Percentiles rank a stretch among this genome's conserved stretches.
Conservation (phyloP, 2,329 filamentous ascomycete genomes). For the Talaromyces sp. region DNA sequence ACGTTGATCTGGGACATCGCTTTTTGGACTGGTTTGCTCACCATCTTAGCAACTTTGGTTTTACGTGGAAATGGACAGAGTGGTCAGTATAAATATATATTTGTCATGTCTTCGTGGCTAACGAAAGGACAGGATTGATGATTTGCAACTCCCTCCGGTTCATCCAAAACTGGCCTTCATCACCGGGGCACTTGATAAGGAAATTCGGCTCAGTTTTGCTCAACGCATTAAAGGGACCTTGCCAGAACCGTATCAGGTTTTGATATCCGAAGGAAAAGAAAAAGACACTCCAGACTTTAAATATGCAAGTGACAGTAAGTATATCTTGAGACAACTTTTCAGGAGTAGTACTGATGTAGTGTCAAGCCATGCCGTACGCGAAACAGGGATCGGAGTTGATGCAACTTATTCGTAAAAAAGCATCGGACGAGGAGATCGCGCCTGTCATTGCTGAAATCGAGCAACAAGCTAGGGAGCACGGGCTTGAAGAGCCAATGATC, state of each 20-base stretch:
- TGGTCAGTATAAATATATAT: slow-evolving; percentile 54
- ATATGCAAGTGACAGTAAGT: slow-evolving; percentile 67
- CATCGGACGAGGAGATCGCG: slow-evolving; percentile 79
- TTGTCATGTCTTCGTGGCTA: not conserved
- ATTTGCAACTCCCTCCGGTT: slow-evolving; percentile 68
- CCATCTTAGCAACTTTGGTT: slow-evolving; percentile 97
- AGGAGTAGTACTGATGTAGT: slow-evolving; percentile 13
- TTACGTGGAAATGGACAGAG: slow-evolving; percentile 98
- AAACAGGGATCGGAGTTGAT: slow-evolving; percentile 79
- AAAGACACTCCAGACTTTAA: slow-evolving; percentile 97
- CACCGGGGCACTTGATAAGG: slow-evolving; percentile 83
- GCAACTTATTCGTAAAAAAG: slow-evolving; percentile 74
- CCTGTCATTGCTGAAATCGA: slow-evolving; percentile 74
- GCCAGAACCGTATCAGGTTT: slow-evolving; percentile 70
- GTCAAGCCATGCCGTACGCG: slow-evolving; percentile 68
- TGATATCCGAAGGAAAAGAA: slow-evolving; percentile 84
- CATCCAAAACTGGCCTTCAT: slow-evolving; percentile 94
- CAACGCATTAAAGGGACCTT: slow-evolving; percentile 93
- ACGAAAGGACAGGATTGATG: slow-evolving; percentile 55
- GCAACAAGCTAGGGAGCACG: slow-evolving; percentile 63
- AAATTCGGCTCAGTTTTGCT: slow-evolving; percentile 92
- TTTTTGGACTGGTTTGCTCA: slow-evolving; percentile 98
- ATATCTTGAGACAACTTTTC: not conserved
- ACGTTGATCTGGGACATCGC: slow-evolving; percentile 77
- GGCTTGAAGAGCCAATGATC: slow-evolving; percentile 67